Percentiles rank a stretch among this genome's conserved stretches.
Evolutionary conservation across 148 eudicot genomes (phyloP).

Genomic region (Bassia scoparia): DNA sequence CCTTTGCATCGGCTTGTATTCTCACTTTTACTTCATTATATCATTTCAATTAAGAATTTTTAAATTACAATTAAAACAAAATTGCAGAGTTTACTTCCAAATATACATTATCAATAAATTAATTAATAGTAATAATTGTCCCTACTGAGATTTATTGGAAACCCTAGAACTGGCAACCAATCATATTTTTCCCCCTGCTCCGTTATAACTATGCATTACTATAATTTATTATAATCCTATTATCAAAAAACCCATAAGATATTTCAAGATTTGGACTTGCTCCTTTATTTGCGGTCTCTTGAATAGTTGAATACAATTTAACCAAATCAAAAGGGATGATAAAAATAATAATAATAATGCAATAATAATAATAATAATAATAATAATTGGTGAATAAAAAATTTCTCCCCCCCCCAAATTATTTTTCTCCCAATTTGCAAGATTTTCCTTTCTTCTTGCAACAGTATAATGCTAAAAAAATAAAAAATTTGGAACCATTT

Average conservation of each 20-base stretch:
- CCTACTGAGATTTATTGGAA: background rate
- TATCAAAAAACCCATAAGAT: constrained; percentile 10
- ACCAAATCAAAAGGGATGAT: background rate
- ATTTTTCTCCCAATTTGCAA: constrained; percentile 5
- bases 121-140: background rate
- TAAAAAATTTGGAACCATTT: background rate
- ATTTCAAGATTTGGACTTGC: background rate
- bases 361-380: background rate
- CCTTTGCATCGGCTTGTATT: too few species aligned
- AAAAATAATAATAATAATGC: background rate
- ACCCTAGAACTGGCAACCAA: constrained; percentile 12
- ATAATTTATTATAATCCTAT: constrained; percentile 13
- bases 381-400: background rate
- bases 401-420: background rate
- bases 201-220: background rate
- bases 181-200: background rate
- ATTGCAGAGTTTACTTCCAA: background rate
- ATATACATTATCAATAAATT: background rate
- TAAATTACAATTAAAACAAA: background rate
- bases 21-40: too few species aligned
- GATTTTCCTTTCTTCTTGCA: background rate
- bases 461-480: constrained; percentile 16
- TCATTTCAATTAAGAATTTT: too few species aligned
- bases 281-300: constrained; percentile 4
- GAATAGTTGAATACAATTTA: background rate